Base-by-base conservation (phyloP, 2,329 filamentous ascomycete genomes). In the Byssochlamys sp. region DNA sequence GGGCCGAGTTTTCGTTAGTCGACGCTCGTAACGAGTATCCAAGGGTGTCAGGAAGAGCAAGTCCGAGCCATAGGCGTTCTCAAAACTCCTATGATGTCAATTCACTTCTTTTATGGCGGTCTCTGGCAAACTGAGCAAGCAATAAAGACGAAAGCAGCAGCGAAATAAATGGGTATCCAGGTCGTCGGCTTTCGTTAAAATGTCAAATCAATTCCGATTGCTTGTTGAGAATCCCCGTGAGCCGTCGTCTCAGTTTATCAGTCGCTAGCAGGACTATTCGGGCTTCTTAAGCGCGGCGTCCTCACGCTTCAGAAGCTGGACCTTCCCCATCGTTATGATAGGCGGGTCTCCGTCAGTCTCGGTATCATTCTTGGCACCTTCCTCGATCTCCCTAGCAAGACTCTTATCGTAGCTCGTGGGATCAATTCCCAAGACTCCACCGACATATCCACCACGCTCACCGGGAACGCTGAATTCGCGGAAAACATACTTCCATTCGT, bases 381-480 rank as follows among this genome's bases (percentile, higher is more conserved):
- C 64, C 35, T 60, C 59, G 35, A 60, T 62, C 12, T 61, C 60
- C 58, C 65, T 67, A 55, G 51, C 60, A 61, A 71, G 62, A 60
- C 65, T 64, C 64, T 71, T 72, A 61, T 84, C 82, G 63, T 80
- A 84, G 68, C 80, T 84, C 58, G 76, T 80, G 1, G 83, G 81
- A 66, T 86, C 83, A 58, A 87, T 83, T 7, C 84, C 84, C 5
- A 87, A 69, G 57, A 87, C 84, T 9, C 84, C 84, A 39, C 84
- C 84, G 25, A 85, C 80, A 50, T 94, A 77, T 19, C 76, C 92
- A 59, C 91, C 91, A 76, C 90, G 84, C 73, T 97, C 94, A n/a
- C 92, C 92, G 1, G 91, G 91, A 9, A 96, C 91, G 39, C 89
- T 94, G 74, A 99, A 99, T 74, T 99, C 94, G 56, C 92, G 87